Evolutionary conservation across 352 stramenopile species (phyloP), one percentile per base, ranked within the genome.

Genomic region (Thraustochytrium striatum): DNA sequence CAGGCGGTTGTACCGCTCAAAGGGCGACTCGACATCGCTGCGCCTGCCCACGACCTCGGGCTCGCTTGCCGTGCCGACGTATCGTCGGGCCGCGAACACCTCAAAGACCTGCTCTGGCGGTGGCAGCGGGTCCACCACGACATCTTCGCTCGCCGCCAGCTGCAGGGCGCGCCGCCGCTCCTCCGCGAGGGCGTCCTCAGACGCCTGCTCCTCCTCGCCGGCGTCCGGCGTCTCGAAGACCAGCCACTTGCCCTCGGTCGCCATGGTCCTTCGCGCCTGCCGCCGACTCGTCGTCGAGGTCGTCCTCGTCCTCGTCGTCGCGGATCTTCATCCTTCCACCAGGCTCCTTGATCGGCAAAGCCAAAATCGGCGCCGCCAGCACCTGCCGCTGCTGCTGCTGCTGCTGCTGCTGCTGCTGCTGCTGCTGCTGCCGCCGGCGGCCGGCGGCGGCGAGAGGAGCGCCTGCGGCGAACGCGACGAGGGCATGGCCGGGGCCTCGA

Each of bases 161-260:
- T 21, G 61, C 44, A 11, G 11, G 65, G 21, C 32, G 44, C 1
- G n/a, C 30, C 43, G 11, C 41, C 30, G 30, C 19, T 8, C 36
- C 21, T 38, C 19, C 65, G 21, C 47, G 19, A 2, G n/a, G 21
- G 41, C 44, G 47, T 38, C 59, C n/a, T 38, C 65, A 25, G 47
- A 55, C 41, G 21, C 5, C 28, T 5, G 32, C 7, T 55, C 33
- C 8, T 21, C 65, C 5, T 75, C 65, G 7, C 21, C 65, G 9
- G 61, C 65, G 39, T 75, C 65, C 43, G 65, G 65, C 33, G 65
- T 75, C 65, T 75, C 65, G 36, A 75, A 75, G 32, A 75, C 65
- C 65, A 55, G 32, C 65, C 65, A 75, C 30, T 30, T 58, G 8
- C 41, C 65, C 41, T 75, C 65, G 41, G 61, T 75, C 28, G 65